phyloP scores from a whole-genome alignment of 495 filamentous ascomycete species.

The Lentithecium fluviatile region DNA sequence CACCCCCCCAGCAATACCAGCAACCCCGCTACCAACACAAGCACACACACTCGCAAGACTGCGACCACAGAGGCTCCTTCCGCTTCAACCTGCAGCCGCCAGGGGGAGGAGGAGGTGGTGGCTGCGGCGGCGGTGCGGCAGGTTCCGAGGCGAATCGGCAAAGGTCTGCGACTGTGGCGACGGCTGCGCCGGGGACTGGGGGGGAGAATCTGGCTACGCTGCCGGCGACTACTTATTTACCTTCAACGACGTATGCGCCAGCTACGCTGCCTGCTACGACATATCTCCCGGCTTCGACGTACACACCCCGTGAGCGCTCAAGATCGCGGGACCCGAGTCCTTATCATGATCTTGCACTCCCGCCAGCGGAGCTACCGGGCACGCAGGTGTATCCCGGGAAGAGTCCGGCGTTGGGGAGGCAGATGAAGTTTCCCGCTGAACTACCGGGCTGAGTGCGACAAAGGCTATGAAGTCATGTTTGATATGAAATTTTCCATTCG shows the following conservation, averaged over 20 bases:
- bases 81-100: not conserved
- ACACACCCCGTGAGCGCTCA: not conserved
- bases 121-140: no score
- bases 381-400: not conserved
- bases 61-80: not conserved
- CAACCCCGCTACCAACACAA: not conserved
- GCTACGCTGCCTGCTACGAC: not conserved
- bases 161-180: not conserved
- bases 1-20: not conserved
- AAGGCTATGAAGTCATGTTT: not conserved
- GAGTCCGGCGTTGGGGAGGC: not conserved
- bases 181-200: no score
- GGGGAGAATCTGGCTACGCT: no score
- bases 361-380: not conserved
- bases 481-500: not conserved
- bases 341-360: not conserved
- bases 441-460: slow-evolving; percentile 9
- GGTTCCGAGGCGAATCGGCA: not conserved
- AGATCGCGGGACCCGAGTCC: not conserved
- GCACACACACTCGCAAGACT: not conserved
- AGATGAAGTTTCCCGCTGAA: slow-evolving; percentile 15
- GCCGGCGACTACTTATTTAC: no score
- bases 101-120: no score
- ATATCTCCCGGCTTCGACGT: not conserved
- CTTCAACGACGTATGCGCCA: no score